Base-by-base conservation (phyloP, 169 alveolate genomes). In the Cryptosporidium meleagridis region DNA sequence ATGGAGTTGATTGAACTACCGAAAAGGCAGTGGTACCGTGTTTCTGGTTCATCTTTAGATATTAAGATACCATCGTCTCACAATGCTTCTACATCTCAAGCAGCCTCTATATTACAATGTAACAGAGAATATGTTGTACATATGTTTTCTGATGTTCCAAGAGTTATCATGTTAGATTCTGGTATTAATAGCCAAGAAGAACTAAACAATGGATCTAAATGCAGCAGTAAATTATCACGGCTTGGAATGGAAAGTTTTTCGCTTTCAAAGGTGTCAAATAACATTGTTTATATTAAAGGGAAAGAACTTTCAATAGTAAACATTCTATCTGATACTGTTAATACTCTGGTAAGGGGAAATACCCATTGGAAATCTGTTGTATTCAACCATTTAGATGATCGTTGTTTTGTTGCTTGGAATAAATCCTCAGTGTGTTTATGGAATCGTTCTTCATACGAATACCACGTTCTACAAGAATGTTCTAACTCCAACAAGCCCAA, bases 141-240 rank as follows among this genome's bases (percentile, higher is more conserved):
- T 59, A 75, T 75, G 86, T 75, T 75, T 33, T 75, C 86, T 39
- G 86, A 75, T 29, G 71, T 59, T 61, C 86, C 86, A 7, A 75
- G 86, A 39, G 86, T 75, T 18, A 59, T 75, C 18, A 55, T 75
- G 71, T 35, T 75, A 5, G 86, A 75, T 29, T 75, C 86, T 10
- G 86, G 86, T 23, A 75, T 44, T 23, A 23, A 18, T 61, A 55
- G 44, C 12, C 71, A 75, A 33, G 86, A 75, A 59, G 86, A 75
- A 6, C 23, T 75, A 12, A 75, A 44, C 26, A 75, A 75, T 44
- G 71, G 71, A 29, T 75, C 86, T 7, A 75, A 75, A 55, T 75
- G 86, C 23, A 75, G 86, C 45, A 75, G 86, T 52, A 75, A 59
- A 21, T 37, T 75, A 44, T 55, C 86, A 35, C 75, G 73, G 29